A percentile compares a stretch with the other conserved stretches of the same genome.
Evolutionary conservation across 2,329 filamentous ascomycete genomes (phyloP).

Genomic region (Botrytis deweyae): DNA sequence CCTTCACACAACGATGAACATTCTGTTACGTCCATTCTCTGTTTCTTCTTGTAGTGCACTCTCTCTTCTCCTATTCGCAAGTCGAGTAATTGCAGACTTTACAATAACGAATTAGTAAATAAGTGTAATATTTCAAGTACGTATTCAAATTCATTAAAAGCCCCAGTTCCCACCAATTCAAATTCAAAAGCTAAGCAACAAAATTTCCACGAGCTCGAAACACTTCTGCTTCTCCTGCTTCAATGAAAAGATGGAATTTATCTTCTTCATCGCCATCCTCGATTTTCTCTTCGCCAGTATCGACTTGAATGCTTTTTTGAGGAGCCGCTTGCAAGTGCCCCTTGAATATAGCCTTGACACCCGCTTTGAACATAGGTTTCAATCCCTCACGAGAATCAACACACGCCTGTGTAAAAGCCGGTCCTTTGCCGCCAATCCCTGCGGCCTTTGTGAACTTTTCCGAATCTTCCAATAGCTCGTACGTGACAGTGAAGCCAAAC

Average conservation of each 20-base stretch:
- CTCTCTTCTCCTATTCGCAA: background rate
- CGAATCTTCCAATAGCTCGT: background rate
- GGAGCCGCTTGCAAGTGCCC: background rate
- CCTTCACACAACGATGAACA: background rate
- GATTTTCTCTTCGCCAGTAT: background rate
- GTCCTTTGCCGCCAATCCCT: background rate
- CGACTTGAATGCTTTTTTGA: background rate
- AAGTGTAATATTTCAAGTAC: no score
- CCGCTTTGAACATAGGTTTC: no score
- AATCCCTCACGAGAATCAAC: constrained; percentile 9
- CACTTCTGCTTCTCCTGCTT: no score
- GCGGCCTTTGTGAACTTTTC: constrained; percentile 16
- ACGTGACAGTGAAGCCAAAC: background rate
- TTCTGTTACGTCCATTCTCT: background rate
- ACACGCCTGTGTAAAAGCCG: constrained; percentile 6
- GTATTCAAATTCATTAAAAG: no score
- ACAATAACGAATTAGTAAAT: background rate
- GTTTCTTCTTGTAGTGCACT: background rate
- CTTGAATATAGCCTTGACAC: background rate
- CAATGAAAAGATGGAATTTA: no score
- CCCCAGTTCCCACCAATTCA: no score
- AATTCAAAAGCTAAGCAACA: no score
- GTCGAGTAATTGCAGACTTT: background rate
- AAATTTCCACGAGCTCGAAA: no score
- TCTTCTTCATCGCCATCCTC: no score